Evolutionary conservation across 129 eudicot species (phyloP).

Genomic region (Calendula officinalis): DNA sequence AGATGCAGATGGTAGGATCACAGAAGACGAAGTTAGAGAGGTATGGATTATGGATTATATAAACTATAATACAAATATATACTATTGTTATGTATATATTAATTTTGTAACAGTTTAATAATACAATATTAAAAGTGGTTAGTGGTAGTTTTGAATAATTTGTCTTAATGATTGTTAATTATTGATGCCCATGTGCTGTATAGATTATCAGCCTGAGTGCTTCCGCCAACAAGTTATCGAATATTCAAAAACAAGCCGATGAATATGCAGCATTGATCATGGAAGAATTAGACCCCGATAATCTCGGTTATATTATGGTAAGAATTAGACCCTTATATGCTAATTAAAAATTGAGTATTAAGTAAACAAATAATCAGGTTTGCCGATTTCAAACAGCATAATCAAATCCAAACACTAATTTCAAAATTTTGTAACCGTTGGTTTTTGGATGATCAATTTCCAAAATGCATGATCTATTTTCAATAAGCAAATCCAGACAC

Average conservation of each 20-base stretch:
- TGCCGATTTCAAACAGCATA: no score
- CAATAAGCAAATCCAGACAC: no score
- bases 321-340: constrained; percentile 23
- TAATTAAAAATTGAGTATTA: no score
- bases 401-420: no score
- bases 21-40: constrained; percentile 93
- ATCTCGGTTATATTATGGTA: constrained; percentile 79
- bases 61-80: neutral
- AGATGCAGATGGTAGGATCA: constrained; percentile 80
- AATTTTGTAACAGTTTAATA: no score
- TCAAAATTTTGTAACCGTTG: no score
- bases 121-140: constrained; percentile 10
- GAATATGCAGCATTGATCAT: constrained; percentile 85
- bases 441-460: no score
- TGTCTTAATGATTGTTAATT: neutral
- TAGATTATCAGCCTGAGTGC: constrained; percentile 80
- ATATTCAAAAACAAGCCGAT: constrained; percentile 70
- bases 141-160: constrained; percentile 27
- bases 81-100: no score
- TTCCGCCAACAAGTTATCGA: constrained; percentile 78
- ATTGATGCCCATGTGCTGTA: constrained; percentile 28
- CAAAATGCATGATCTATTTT: no score
- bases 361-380: no score
- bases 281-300: constrained; percentile 82
- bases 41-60: constrained; percentile 27